These are phyloP conservation scores for Cryptococcus sp. DNA, from an alignment of 1,284 basidiomycete species.

Conservation along the genomic window DNA sequence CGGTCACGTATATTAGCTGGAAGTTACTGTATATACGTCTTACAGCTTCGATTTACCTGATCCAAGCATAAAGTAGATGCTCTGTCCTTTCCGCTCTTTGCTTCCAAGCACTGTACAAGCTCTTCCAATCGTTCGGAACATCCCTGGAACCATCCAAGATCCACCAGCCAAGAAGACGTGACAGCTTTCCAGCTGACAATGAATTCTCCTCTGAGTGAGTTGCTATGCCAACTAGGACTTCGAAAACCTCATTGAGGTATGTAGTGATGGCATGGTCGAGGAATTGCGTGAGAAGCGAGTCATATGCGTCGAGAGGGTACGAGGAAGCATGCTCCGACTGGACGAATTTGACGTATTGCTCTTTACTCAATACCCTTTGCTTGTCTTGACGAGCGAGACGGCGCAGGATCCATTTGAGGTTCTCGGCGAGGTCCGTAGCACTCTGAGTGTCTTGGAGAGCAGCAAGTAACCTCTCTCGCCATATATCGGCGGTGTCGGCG, in stretches of 20 bases:
- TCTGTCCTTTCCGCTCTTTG: constrained; percentile 35
- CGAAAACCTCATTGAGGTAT: constrained; percentile 40
- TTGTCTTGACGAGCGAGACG: constrained; percentile 16
- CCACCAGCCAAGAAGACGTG: constrained; percentile 45
- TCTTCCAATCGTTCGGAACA: constrained; percentile 24
- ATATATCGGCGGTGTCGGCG: constrained; percentile 6
- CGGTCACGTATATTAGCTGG: neutral
- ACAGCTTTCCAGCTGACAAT: constrained; percentile 35
- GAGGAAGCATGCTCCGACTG: constrained; percentile 40
- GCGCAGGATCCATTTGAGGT: constrained; percentile 34
- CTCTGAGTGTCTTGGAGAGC: constrained; percentile 22
- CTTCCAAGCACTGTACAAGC: constrained; percentile 41
- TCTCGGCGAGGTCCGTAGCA: constrained; percentile 34
- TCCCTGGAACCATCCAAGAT: constrained; percentile 20
- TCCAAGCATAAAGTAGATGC: constrained; percentile 46
- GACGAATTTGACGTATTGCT: constrained; percentile 35
- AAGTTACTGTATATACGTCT: too few species aligned
- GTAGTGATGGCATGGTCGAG: constrained; percentile 15
- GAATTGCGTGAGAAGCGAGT: constrained; percentile 20
- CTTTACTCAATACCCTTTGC: constrained; percentile 4
- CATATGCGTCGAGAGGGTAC: constrained; percentile 39
- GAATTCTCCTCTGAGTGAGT: constrained; percentile 36
- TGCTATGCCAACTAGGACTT: constrained; percentile 37
- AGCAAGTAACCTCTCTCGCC: constrained; percentile 22
- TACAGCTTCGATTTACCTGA: constrained; percentile 28